Percentiles rank a stretch among this genome's conserved stretches.
Evolutionary conservation across 148 eudicot genomes (phyloP).

Genomic region (Talinum fruticosum): DNA sequence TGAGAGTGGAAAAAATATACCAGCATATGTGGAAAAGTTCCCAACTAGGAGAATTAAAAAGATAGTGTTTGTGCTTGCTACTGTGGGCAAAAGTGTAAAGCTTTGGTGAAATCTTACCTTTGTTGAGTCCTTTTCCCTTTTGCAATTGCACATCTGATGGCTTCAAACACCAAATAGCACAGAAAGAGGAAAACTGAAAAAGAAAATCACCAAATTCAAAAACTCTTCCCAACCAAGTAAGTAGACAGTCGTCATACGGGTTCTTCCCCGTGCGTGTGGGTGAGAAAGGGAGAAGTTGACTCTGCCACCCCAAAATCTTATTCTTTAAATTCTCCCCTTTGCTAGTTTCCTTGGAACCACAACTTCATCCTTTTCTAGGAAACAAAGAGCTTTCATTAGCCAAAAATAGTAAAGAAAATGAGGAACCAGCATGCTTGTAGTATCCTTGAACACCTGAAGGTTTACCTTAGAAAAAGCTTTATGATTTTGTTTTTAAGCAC

Average conservation of each 20-base stretch:
- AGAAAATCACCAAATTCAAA: constrained; percentile 20
- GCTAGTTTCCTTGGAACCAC: constrained; percentile 30
- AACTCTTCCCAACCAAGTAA: constrained; percentile 32
- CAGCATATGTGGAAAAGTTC: background rate
- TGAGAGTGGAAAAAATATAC: background rate
- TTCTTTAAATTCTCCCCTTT: constrained; percentile 46
- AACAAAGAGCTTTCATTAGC: constrained; percentile 15
- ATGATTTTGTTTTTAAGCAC: constrained; percentile 43
- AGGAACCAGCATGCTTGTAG: constrained; percentile 17
- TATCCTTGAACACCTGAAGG: constrained; percentile 8
- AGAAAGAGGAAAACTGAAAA: constrained; percentile 20
- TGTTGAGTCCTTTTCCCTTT: constrained; percentile 30
- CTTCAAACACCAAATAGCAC: constrained; percentile 22
- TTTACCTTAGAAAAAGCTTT: constrained; percentile 30
- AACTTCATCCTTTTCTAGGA: constrained; percentile 19
- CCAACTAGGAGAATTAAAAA: constrained; percentile 21
- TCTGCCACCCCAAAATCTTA: constrained; percentile 22
- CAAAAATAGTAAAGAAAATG: constrained; percentile 29
- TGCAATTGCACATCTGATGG: constrained; percentile 24
- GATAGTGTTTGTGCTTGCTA: constrained; percentile 34
- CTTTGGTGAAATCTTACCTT: constrained; percentile 45
- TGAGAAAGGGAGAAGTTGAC: constrained; percentile 41
- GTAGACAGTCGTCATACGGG: constrained; percentile 53
- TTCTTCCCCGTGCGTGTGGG: constrained; percentile 30
- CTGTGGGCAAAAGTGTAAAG: constrained; percentile 47